These are phyloP conservation scores for Carpinus fangiana DNA, from an alignment of 306 rosid species.

Conservation along the genomic window DNA sequence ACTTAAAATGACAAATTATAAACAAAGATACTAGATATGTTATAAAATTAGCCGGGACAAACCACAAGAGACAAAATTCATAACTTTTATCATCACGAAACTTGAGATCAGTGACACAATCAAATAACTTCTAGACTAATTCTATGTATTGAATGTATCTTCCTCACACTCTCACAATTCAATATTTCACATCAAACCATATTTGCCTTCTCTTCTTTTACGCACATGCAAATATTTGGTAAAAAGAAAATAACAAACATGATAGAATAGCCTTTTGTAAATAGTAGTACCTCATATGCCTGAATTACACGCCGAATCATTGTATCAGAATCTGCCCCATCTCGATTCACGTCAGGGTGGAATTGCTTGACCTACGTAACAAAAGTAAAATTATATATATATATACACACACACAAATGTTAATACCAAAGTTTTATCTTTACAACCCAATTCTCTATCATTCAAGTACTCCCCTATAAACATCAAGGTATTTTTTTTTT, in stretches of 20 bases:
- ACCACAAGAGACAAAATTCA: background rate
- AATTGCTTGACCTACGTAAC: slow-evolving; percentile 78
- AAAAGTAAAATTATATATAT: background rate
- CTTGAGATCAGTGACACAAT: background rate
- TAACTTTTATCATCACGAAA: background rate
- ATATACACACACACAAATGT: no score
- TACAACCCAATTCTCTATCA: background rate
- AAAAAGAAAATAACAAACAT: background rate
- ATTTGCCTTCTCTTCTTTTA: background rate
- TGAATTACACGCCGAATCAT: slow-evolving; percentile 87
- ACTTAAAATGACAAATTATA: background rate
- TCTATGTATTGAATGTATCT: background rate
- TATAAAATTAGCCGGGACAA: background rate
- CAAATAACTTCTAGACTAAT: background rate
- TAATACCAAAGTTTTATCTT: background rate
- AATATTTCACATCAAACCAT: background rate
- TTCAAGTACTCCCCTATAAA: background rate
- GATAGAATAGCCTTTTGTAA: background rate
- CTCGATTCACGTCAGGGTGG: slow-evolving; percentile 75
- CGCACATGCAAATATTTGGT: background rate
- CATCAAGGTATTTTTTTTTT: background rate
- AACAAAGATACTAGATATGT: background rate
- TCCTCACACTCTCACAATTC: background rate
- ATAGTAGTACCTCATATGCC: slow-evolving; percentile 64
- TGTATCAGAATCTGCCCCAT: slow-evolving; percentile 45